Evolutionary conservation across 441 rosid genomes (phyloP).

Genomic region (Croton laevigatus): DNA sequence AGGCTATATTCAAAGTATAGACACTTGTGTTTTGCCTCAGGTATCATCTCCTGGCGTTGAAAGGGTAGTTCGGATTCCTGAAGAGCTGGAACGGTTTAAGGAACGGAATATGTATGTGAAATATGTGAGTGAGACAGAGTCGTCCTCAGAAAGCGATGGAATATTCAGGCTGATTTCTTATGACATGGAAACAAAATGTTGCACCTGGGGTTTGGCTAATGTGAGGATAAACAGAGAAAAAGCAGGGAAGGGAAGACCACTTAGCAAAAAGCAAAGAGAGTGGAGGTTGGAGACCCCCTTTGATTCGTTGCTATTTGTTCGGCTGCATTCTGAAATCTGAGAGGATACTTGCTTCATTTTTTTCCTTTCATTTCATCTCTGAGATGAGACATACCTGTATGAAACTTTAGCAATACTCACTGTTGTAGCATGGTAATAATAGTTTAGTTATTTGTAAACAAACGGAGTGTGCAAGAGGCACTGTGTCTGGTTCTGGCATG

Average conservation of each 20-base stretch:
- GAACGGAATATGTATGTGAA: conserved; percentile 69
- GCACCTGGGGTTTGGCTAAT: conserved; percentile 82
- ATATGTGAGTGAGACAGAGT: conserved; percentile 32
- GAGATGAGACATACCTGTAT: neutral
- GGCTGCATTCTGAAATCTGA: conserved; percentile 53
- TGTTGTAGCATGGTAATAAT: neutral
- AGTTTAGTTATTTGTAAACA: neutral
- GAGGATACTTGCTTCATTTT: conserved; percentile 1
- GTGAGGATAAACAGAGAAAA: conserved; percentile 77
- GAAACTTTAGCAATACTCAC: neutral
- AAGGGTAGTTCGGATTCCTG: conserved; percentile 71
- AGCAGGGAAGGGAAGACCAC: conserved; percentile 88
- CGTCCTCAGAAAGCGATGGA: conserved; percentile 55
- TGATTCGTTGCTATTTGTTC: conserved; percentile 53
- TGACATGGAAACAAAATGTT: conserved; percentile 48
- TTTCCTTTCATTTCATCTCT: neutral
- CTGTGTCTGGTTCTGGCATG: neutral
- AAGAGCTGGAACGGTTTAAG: conserved; percentile 73
- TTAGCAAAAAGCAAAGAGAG: conserved; percentile 75
- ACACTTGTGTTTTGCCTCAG: conserved; percentile 32
- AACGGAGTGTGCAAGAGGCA: neutral
- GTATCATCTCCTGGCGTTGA: conserved; percentile 92
- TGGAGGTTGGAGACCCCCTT: conserved; percentile 70
- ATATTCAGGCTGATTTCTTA: conserved; percentile 62
- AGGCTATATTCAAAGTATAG: neutral